Conservation (phyloP, 306 rosid genomes). For the Fragaria ananassa region DNA sequence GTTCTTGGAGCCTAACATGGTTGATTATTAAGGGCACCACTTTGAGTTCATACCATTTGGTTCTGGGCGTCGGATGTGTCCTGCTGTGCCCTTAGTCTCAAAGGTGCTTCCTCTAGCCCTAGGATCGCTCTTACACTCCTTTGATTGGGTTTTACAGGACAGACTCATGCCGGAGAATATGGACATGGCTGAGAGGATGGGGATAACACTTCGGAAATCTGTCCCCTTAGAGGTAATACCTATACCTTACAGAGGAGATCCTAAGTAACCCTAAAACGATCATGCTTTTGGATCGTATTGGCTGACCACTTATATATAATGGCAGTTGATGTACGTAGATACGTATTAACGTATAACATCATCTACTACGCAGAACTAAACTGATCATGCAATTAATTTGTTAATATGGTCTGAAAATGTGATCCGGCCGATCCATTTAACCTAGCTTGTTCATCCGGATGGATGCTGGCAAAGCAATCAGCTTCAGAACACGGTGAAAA, state of each 20-base stretch:
- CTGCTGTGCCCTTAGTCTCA: slow-evolving; percentile 75
- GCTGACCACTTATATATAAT: background rate
- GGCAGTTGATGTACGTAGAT: background rate
- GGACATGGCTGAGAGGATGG: slow-evolving; percentile 86
- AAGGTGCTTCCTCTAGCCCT: slow-evolving; percentile 73
- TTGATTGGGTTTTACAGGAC: slow-evolving; percentile 68
- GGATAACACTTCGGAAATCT: slow-evolving; percentile 67
- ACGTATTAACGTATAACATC: too few species aligned
- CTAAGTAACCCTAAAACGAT: background rate
- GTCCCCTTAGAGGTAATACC: slow-evolving; percentile 55
- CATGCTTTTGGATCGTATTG: background rate
- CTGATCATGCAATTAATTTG: too few species aligned
- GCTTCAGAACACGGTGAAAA: too few species aligned
- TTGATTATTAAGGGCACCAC: slow-evolving; percentile 67
- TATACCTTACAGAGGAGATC: slow-evolving; percentile 20
- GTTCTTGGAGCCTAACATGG: slow-evolving; percentile 41
- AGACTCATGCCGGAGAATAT: slow-evolving; percentile 55
- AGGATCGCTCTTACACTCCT: slow-evolving; percentile 58
- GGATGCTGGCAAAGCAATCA: too few species aligned
- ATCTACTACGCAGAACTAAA: too few species aligned
- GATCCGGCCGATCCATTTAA: too few species aligned
- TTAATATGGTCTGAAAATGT: too few species aligned
- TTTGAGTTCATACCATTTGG: slow-evolving; percentile 85
- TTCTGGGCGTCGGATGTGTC: slow-evolving; percentile 81
- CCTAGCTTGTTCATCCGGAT: too few species aligned